A percentile compares a stretch with the other conserved stretches of the same genome.
These are phyloP conservation scores for Pseudocercospora ulei DNA, from an alignment of 2,329 filamentous ascomycete genomes.

Conservation along the genomic window DNA sequence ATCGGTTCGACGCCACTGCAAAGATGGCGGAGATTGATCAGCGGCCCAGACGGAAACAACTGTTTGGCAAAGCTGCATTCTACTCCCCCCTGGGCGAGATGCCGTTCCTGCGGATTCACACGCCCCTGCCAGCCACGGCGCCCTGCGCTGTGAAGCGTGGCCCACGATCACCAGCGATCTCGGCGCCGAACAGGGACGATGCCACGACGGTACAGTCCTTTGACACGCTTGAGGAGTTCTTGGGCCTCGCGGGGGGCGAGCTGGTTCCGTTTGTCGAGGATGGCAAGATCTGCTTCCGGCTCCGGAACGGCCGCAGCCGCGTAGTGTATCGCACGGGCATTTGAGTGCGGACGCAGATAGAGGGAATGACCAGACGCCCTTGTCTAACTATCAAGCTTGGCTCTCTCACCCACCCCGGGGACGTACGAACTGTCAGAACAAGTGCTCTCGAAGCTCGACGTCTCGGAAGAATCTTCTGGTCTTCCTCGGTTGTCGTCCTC, in stretches of 20 bases:
- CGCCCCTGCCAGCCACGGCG: neutral
- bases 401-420: neutral
- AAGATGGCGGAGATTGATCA: slow-evolving; percentile 49
- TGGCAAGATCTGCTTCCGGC: slow-evolving; percentile 13
- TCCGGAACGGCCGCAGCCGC: slow-evolving; percentile 6
- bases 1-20: slow-evolving; percentile 38
- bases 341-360: slow-evolving; percentile 7
- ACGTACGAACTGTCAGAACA: no score
- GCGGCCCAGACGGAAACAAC: slow-evolving; percentile 34
- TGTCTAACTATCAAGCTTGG: no score
- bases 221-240: slow-evolving; percentile 14
- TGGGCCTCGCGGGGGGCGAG: slow-evolving; percentile 11
- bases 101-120: neutral
- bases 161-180: neutral
- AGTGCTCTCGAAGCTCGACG: no score
- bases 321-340: slow-evolving; percentile 15
- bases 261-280: slow-evolving; percentile 14
- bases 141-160: neutral
- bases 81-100: slow-evolving; percentile 10
- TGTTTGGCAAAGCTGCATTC: slow-evolving; percentile 22
- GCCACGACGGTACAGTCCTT: slow-evolving; percentile 7
- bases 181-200: slow-evolving; percentile 1
- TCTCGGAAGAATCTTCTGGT: no score
- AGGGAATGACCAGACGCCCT: no score
- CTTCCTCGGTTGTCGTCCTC: no score